Percentiles rank a stretch among this genome's conserved stretches.
These are phyloP conservation scores for Sclerotinia minor DNA, from an alignment of 2,329 filamentous ascomycete species.

Conservation along the genomic window DNA sequence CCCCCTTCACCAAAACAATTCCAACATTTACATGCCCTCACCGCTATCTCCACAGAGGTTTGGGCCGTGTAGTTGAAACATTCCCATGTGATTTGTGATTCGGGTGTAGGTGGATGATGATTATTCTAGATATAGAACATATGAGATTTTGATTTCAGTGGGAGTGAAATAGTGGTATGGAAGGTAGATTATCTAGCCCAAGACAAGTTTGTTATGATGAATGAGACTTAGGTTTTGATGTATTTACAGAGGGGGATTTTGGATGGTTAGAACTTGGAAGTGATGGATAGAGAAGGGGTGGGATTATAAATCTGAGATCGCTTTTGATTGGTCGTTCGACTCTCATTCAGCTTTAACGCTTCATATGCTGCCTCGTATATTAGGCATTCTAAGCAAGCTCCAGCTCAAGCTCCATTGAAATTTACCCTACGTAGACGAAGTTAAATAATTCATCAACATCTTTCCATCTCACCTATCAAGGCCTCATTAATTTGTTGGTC, in stretches of 20 bases:
- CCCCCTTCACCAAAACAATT: not conserved
- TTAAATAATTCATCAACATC: not conserved
- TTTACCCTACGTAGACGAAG: not conserved
- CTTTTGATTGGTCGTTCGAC: conserved; percentile 3
- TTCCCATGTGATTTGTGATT: not conserved
- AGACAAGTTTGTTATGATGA: too few relatives aligned
- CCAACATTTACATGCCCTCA: not conserved
- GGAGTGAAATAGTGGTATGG: too few relatives aligned
- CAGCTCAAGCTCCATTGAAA: conserved; percentile 3
- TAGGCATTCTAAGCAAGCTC: not conserved
- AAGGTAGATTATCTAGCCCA: too few relatives aligned
- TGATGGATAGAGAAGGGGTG: not conserved
- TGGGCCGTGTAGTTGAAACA: not conserved
- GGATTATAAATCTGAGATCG: not conserved
- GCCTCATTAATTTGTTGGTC: conserved; percentile 36
- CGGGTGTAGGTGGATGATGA: not conserved
- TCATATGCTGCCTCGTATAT: not conserved
- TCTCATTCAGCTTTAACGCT: not conserved
- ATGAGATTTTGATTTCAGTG: not conserved
- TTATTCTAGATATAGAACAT: not conserved
- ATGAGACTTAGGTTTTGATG: too few relatives aligned
- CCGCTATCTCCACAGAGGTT: conserved; percentile 3
- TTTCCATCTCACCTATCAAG: conserved; percentile 12
- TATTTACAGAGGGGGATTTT: not conserved
- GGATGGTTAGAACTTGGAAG: not conserved